Evolutionary conservation across 1,284 basidiomycete genomes (phyloP).

Genomic region (Peniophora sp.): DNA sequence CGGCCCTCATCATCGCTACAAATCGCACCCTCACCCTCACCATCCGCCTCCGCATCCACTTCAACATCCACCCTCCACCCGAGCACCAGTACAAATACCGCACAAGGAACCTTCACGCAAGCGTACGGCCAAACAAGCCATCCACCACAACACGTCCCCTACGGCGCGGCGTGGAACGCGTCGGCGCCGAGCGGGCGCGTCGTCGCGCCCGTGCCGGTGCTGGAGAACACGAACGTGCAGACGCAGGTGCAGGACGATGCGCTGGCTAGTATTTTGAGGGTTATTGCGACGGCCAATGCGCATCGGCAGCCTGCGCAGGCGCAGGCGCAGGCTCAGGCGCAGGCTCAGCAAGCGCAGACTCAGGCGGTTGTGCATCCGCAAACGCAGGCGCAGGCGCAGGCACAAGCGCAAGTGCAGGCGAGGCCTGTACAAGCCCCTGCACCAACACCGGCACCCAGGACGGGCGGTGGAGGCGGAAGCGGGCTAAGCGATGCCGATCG

Average conservation of each 20-base stretch:
- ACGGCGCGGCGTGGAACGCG: constrained; percentile 3
- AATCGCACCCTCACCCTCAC: too few relatives aligned
- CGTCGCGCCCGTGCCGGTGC: not conserved
- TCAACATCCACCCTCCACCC: not conserved
- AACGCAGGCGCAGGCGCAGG: not conserved
- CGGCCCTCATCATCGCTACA: too few relatives aligned
- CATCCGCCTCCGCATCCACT: too few relatives aligned
- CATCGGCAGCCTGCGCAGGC: not conserved
- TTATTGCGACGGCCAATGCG: not conserved
- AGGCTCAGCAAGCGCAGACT: not conserved
- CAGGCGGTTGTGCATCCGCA: not conserved
- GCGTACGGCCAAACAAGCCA: not conserved
- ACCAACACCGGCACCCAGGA: not conserved
- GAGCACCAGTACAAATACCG: not conserved
- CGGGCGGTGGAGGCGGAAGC: constrained; percentile 8
- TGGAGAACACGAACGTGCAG: not conserved
- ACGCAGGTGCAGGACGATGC: not conserved
- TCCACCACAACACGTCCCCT: not conserved
- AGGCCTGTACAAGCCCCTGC: not conserved
- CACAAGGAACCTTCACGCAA: not conserved
- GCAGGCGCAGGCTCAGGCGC: not conserved
- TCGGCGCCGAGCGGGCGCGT: not conserved
- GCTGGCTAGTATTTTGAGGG: not conserved
- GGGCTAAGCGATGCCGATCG: constrained; percentile 33
- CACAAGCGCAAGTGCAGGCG: not conserved